Evolutionary conservation across 345 rosid species (phyloP).

Genomic region (Rhodamnia argentea): DNA sequence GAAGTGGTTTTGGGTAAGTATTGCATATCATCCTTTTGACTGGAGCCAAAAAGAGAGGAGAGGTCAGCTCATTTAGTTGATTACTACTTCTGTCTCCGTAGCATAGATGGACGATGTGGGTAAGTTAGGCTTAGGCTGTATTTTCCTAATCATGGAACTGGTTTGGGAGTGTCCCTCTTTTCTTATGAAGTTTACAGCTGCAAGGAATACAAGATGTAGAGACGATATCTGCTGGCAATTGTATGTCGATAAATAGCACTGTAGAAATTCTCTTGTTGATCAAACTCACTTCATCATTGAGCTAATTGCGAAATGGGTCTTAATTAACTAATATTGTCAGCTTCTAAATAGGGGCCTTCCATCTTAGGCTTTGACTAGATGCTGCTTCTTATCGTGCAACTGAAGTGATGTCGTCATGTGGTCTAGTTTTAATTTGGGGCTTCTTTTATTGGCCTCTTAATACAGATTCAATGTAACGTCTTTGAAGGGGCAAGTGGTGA

Average conservation of each 20-base stretch:
- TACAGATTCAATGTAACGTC: constrained; percentile 86
- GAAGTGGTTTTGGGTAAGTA: constrained; percentile 95
- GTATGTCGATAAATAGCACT: not conserved
- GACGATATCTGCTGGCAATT: not conserved
- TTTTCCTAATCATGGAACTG: not conserved
- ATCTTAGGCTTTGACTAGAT: not conserved
- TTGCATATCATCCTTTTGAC: not conserved
- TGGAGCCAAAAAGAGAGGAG: not conserved
- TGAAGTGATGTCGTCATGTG: not conserved
- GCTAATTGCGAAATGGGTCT: not conserved
- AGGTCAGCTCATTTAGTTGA: not conserved
- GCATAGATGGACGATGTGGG: not conserved
- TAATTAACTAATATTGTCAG: not conserved
- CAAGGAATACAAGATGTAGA: not conserved
- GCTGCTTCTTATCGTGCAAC: not conserved
- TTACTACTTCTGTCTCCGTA: not conserved
- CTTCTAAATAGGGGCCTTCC: not conserved
- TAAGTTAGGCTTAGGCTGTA: not conserved
- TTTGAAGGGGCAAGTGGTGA: constrained; percentile 84
- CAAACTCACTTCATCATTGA: not conserved
- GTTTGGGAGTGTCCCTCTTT: not conserved
- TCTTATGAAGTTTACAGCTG: not conserved
- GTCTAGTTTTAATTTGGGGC: not conserved
- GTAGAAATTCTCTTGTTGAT: not conserved
- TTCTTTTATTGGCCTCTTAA: constrained; percentile 10